A percentile compares a stretch with the other conserved stretches of the same genome.
phyloP scores from a whole-genome alignment of 2,329 filamentous ascomycete genomes.

The Nemania serpens region DNA sequence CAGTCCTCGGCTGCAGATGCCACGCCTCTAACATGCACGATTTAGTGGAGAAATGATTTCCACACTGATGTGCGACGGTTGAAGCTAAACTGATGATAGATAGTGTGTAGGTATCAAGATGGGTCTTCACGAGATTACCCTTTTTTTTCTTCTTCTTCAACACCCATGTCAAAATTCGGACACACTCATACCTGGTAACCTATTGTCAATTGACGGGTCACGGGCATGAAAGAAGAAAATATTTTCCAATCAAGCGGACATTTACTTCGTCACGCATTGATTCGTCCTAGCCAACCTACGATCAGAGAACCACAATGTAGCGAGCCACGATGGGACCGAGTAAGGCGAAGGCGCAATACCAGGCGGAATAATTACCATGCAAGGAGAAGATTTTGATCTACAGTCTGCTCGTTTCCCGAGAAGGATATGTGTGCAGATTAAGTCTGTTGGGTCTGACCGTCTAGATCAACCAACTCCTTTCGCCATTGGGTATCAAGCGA shows the following conservation, averaged over 20 bases:
- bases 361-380: neutral
- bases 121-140: neutral
- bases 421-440: slow-evolving; percentile 23
- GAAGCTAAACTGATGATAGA: slow-evolving; percentile 12
- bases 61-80: slow-evolving; percentile 5
- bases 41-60: neutral
- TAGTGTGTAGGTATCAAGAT: neutral
- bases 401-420: neutral
- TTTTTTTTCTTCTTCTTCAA: neutral
- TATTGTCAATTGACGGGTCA: neutral
- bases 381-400: slow-evolving; percentile 1
- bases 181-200: neutral
- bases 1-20: slow-evolving; percentile 21
- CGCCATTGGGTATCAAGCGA: slow-evolving; percentile 37
- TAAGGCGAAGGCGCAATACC: neutral
- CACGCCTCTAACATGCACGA: slow-evolving; percentile 17
- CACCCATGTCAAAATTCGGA: neutral
- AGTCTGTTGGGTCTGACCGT: slow-evolving; percentile 30
- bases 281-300: slow-evolving; percentile 17
- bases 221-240: neutral
- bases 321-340: neutral
- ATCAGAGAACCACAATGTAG: neutral
- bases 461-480: slow-evolving; percentile 20
- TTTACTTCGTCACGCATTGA: slow-evolving; percentile 27
- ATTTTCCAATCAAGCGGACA: slow-evolving; percentile 24